Percentiles rank a stretch among this genome's conserved stretches.
Conservation (phyloP, 1,284 basidiomycete species). For the Puccinia novopanici region DNA sequence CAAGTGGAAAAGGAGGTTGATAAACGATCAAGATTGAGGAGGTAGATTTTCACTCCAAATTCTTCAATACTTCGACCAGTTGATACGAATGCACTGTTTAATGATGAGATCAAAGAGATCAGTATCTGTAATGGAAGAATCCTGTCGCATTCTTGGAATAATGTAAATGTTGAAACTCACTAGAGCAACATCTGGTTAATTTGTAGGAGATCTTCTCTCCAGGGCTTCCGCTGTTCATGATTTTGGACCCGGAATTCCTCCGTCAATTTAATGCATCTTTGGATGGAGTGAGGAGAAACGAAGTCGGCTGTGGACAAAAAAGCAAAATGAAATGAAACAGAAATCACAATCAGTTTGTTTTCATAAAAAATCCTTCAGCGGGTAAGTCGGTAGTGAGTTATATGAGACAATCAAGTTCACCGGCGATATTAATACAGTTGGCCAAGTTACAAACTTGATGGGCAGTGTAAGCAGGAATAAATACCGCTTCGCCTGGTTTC, state of each 20-base stretch:
- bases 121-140: background rate
- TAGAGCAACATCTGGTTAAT: slow-evolving; percentile 50
- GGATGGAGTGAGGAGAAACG: slow-evolving; percentile 38
- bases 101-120: background rate
- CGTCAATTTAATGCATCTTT: slow-evolving; percentile 35
- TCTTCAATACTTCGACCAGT: background rate
- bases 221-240: too few relatives aligned
- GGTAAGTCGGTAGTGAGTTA: background rate
- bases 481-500: too few relatives aligned
- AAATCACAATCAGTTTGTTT: slow-evolving; percentile 13
- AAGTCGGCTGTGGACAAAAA: slow-evolving; percentile 36
- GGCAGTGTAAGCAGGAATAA: too few relatives aligned
- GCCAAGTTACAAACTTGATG: too few relatives aligned
- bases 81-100: slow-evolving; percentile 6
- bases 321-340: too few relatives aligned
- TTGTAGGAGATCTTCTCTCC: slow-evolving; percentile 46
- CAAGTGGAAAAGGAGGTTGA: too few relatives aligned
- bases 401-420: too few relatives aligned
- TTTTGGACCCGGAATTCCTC: slow-evolving; percentile 41
- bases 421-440: too few relatives aligned
- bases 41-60: too few relatives aligned
- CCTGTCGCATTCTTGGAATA: background rate
- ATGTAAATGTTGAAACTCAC: slow-evolving; percentile 11
- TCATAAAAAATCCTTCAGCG: background rate
- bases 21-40: too few relatives aligned